These are phyloP conservation scores for Schwanniomyces polymorphus DNA, from an alignment of 805 yeast genomes.

Conservation along the genomic window DNA sequence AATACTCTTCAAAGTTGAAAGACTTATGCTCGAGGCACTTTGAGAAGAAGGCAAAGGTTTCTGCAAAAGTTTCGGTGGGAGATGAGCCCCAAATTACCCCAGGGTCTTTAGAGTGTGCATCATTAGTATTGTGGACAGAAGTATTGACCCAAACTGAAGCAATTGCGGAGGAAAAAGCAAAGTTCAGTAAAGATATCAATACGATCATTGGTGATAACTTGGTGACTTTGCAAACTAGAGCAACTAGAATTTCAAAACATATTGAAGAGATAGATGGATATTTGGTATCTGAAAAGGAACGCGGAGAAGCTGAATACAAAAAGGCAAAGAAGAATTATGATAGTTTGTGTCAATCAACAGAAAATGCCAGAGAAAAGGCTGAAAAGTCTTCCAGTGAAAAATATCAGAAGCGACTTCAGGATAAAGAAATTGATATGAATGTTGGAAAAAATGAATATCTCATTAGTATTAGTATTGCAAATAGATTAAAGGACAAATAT, in stretches of 20 bases:
- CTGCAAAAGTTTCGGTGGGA: constrained; percentile 80
- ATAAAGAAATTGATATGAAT: constrained; percentile 80
- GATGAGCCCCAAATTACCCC: constrained; percentile 90
- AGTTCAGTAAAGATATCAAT: constrained; percentile 60
- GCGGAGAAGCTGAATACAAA: constrained; percentile 54
- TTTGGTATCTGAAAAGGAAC: constrained; percentile 47
- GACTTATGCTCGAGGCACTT: constrained; percentile 67
- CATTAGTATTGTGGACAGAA: constrained; percentile 88
- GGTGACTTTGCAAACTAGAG: constrained; percentile 49
- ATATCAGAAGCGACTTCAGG: constrained; percentile 53
- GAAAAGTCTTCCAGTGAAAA: constrained; percentile 56
- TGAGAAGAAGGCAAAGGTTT: constrained; percentile 68
- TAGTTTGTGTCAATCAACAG: constrained; percentile 76
- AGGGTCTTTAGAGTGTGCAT: constrained; percentile 88
- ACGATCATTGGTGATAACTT: constrained; percentile 63
- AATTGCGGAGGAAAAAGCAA: constrained; percentile 64
- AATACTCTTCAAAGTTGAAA: constrained; percentile 69
- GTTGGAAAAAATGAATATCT: constrained; percentile 81
- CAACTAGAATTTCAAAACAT: constrained; percentile 52
- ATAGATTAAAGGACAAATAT: constrained; percentile 88
- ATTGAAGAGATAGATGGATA: constrained; percentile 63
- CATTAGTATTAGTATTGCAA: constrained; percentile 78
- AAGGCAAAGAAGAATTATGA: constrained; percentile 80
- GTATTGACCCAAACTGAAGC: constrained; percentile 80
- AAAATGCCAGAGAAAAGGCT: constrained; percentile 70